Conservation (phyloP, 2,329 filamentous ascomycete species). For the Phaeoacremonium minimum region DNA sequence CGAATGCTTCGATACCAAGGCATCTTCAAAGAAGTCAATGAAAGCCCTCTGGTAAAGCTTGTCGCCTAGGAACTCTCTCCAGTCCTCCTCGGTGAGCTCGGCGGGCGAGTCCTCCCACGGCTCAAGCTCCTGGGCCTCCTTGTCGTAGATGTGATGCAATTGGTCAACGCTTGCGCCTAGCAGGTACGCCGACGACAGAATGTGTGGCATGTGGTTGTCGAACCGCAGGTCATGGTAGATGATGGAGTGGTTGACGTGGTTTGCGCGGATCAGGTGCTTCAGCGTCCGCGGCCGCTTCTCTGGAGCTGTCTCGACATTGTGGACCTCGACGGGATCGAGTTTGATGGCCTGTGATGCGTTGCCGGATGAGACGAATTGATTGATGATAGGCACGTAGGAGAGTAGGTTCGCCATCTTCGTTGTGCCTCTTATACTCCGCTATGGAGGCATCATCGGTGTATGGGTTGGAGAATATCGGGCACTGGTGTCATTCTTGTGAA, state of each 20-base stretch:
- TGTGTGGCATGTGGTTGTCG: slow-evolving; percentile 80
- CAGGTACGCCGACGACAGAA: slow-evolving; percentile 80
- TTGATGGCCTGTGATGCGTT: slow-evolving; percentile 33
- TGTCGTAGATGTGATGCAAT: slow-evolving; percentile 77
- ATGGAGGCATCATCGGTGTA: no score
- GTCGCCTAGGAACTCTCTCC: slow-evolving; percentile 79
- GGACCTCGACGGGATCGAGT: slow-evolving; percentile 65
- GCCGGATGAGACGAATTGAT: slow-evolving; percentile 16
- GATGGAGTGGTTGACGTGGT: slow-evolving; percentile 86
- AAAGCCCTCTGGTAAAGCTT: slow-evolving; percentile 82
- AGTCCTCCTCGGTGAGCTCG: slow-evolving; percentile 79
- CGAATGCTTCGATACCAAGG: slow-evolving; percentile 62
- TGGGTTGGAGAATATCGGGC: no score
- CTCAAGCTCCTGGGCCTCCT: slow-evolving; percentile 66
- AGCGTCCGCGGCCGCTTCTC: slow-evolving; percentile 79
- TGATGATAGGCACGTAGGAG: slow-evolving; percentile 20
- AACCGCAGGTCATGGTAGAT: slow-evolving; percentile 70
- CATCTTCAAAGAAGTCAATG: slow-evolving; percentile 93
- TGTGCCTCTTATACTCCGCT: background rate
- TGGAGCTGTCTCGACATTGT: slow-evolving; percentile 74
- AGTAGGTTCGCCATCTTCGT: slow-evolving; percentile 18
- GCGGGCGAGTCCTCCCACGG: slow-evolving; percentile 80
- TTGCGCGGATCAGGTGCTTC: slow-evolving; percentile 86
- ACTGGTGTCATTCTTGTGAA: no score
- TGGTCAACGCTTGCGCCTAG: slow-evolving; percentile 72